Evolutionary conservation across 2,329 filamentous ascomycete genomes (phyloP).

Genomic region (Aureobasidium sp.): DNA sequence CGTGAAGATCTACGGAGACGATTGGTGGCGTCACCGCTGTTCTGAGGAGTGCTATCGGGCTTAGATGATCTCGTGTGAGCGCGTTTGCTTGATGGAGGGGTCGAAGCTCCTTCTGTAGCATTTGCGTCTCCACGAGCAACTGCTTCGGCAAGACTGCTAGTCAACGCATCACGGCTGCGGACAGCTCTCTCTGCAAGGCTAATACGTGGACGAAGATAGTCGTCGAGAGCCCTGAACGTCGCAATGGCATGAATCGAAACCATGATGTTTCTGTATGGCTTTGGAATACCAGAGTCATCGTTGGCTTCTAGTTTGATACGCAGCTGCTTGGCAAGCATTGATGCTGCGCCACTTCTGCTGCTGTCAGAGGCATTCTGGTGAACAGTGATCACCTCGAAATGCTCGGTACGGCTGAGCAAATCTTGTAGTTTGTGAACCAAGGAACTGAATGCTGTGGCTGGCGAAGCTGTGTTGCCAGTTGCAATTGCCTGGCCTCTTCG

Average conservation of each 20-base stretch:
- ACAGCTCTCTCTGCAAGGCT: constrained; percentile 65
- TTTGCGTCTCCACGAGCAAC: constrained; percentile 35
- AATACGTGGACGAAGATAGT: constrained; percentile 88
- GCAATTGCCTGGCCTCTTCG: constrained; percentile 56
- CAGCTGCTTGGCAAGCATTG: constrained; percentile 95
- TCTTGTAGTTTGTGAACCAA: constrained; percentile 93
- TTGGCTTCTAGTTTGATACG: constrained; percentile 82
- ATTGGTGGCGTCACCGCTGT: constrained; percentile 11
- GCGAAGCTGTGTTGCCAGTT: constrained; percentile 59
- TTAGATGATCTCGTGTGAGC: constrained; percentile 3
- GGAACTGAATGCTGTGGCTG: constrained; percentile 79
- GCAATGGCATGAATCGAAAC: constrained; percentile 98
- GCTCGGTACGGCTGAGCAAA: constrained; percentile 88
- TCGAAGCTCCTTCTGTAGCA: constrained; percentile 45
- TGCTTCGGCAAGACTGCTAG: constrained; percentile 60
- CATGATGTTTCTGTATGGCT: constrained; percentile 87
- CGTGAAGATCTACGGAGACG: constrained; percentile 29
- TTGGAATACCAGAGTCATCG: constrained; percentile 82
- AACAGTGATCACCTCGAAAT: constrained; percentile 95
- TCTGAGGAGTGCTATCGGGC: constrained; percentile 12
- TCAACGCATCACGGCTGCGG: constrained; percentile 54
- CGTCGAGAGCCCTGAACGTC: constrained; percentile 92
- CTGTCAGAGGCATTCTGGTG: constrained; percentile 88
- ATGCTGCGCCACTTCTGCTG: constrained; percentile 82
- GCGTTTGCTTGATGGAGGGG: constrained; percentile 2